These are phyloP conservation scores for Haberlea rhodopensis DNA, from an alignment of 257 asterid genomes.

Conservation along the genomic window DNA sequence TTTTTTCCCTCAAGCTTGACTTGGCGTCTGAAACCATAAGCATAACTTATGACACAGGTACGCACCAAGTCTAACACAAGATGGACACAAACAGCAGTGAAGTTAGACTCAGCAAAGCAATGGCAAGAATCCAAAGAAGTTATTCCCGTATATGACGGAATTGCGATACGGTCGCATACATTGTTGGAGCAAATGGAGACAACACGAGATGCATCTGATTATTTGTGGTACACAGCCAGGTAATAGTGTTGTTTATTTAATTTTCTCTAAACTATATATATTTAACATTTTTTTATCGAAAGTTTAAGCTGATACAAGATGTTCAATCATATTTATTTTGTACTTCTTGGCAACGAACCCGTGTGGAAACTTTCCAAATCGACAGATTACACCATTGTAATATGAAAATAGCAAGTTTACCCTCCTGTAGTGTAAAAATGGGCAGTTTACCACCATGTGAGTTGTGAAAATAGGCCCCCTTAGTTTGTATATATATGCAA, in stretches of 20 bases:
- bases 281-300: too few relatives aligned
- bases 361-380: too few relatives aligned
- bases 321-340: too few relatives aligned
- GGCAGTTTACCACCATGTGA: too few relatives aligned
- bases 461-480: too few relatives aligned
- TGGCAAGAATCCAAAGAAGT: conserved; percentile 66
- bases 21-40: background rate
- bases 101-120: conserved; percentile 39
- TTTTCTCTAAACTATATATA: too few relatives aligned
- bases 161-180: conserved; percentile 39
- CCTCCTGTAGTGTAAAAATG: too few relatives aligned
- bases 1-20: background rate
- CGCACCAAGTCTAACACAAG: conserved; percentile 45
- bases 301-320: too few relatives aligned
- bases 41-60: conserved; percentile 43
- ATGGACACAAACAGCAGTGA: conserved; percentile 37
- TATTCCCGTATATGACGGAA: conserved; percentile 42
- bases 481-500: too few relatives aligned
- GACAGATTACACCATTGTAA: too few relatives aligned
- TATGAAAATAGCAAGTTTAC: too few relatives aligned
- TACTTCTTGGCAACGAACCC: too few relatives aligned
- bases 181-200: conserved; percentile 77
- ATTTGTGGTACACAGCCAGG: conserved; percentile 84
- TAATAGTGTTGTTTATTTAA: conserved; percentile 25
- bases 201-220: conserved; percentile 76